A percentile compares a stretch with the other conserved stretches of the same genome.
phyloP scores from a whole-genome alignment of 2,329 filamentous ascomycete genomes.

The Zasmidium cellare region DNA sequence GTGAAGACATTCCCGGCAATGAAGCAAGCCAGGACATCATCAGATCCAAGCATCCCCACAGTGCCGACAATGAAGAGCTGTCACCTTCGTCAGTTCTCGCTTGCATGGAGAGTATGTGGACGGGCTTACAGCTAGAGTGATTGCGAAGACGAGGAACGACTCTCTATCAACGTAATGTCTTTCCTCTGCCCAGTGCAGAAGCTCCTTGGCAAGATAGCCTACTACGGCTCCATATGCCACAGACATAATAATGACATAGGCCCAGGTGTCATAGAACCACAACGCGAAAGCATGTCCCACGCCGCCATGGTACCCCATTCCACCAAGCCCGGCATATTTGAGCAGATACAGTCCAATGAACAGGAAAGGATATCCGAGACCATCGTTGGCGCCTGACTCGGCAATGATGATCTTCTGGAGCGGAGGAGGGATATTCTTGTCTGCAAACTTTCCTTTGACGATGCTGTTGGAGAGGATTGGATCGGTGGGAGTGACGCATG shows the following conservation, averaged over 20 bases:
- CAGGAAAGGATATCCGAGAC: constrained; percentile 83
- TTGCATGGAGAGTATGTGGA: not conserved
- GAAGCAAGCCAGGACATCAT: constrained; percentile 90
- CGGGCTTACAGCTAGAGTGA: constrained; percentile 68
- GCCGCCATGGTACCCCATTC: constrained; percentile 57
- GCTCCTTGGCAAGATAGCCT: constrained; percentile 77
- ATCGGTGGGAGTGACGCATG: constrained; percentile 90
- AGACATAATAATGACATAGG: constrained; percentile 78
- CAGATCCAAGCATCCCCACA: constrained; percentile 81
- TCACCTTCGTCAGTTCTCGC: constrained; percentile 9
- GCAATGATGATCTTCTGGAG: constrained; percentile 67
- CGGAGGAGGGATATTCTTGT: constrained; percentile 80
- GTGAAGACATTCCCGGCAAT: constrained; percentile 89
- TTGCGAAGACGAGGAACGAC: constrained; percentile 83
- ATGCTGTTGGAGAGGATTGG: constrained; percentile 86
- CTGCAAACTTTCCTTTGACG: constrained; percentile 90
- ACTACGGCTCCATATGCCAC: constrained; percentile 73
- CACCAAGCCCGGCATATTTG: constrained; percentile 67
- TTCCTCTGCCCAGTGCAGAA: constrained; percentile 82
- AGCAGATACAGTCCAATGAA: constrained; percentile 83
- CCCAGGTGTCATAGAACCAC: constrained; percentile 86
- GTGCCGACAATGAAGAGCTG: constrained; percentile 82
- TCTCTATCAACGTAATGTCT: constrained; percentile 81
- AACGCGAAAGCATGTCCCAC: constrained; percentile 67
- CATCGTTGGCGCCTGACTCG: constrained; percentile 87